Evolutionary conservation across 805 yeast genomes (phyloP).

Genomic region (Pichia eremophila): DNA sequence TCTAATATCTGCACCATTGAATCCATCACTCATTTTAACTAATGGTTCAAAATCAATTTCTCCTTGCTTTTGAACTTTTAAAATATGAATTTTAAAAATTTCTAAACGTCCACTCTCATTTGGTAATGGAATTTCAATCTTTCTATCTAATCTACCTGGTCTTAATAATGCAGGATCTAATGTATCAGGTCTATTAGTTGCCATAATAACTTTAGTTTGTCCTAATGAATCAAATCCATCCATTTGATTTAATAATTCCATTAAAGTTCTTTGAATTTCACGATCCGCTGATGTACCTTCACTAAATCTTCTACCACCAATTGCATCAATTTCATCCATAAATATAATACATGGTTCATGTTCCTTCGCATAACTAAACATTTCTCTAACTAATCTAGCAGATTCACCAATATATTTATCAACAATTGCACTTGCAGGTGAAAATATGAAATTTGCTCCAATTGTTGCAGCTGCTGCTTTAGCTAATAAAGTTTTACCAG

Average conservation of each 20-base stretch:
- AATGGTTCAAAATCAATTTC: constrained; percentile 96
- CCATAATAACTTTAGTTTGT: constrained; percentile 96
- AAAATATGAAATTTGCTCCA: constrained; percentile 94
- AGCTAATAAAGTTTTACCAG: constrained; percentile 92
- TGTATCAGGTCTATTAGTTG: constrained; percentile 98
- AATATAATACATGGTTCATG: constrained; percentile 97
- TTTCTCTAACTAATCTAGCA: constrained; percentile 91
- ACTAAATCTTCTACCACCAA: constrained; percentile 94
- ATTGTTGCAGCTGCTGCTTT: constrained; percentile 98
- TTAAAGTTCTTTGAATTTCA: constrained; percentile 94
- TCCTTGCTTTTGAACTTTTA: constrained; percentile 80
- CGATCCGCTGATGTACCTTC: constrained; percentile 99
- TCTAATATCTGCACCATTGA: constrained; percentile 97
- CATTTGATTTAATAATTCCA: constrained; percentile 97
- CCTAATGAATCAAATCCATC: constrained; percentile 97
- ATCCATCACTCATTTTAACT: constrained; percentile 98
- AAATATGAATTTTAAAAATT: constrained; percentile 86
- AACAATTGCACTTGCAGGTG: constrained; percentile 97
- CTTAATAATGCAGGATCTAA: constrained; percentile 93
- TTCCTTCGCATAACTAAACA: constrained; percentile 96
- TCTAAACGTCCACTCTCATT: constrained; percentile 93
- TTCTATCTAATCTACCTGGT: constrained; percentile 96
- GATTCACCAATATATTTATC: constrained; percentile 98
- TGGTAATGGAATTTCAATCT: constrained; percentile 91
- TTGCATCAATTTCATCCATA: constrained; percentile 98